These are phyloP conservation scores for Didymosphaeria variabile DNA, from an alignment of 2,329 filamentous ascomycete genomes.

Conservation along the genomic window DNA sequence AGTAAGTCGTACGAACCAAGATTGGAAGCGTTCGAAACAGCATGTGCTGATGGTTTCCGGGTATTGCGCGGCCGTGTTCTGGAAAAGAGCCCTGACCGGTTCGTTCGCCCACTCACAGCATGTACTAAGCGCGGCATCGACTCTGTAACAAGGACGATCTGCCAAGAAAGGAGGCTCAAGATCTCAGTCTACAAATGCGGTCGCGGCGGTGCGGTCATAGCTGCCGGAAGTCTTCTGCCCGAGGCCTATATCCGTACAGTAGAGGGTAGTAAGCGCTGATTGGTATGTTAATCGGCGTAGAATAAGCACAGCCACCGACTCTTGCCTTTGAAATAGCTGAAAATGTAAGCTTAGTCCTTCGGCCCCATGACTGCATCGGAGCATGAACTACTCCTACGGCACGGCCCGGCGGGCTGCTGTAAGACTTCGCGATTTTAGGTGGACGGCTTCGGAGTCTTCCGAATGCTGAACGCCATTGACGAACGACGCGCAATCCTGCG, in stretches of 20 bases:
- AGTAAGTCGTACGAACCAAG: constrained; percentile 5
- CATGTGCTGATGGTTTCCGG: constrained; percentile 33
- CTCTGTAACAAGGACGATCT: constrained; percentile 29
- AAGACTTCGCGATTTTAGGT: not conserved
- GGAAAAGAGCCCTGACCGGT: constrained; percentile 29
- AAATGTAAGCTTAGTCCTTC: constrained; percentile 33
- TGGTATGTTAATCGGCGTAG: constrained; percentile 22
- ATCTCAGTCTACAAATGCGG: constrained; percentile 27
- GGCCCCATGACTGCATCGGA: constrained; percentile 35
- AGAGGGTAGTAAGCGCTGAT: constrained; percentile 37
- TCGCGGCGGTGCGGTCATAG: constrained; percentile 33
- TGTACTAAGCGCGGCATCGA: constrained; percentile 33
- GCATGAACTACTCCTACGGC: constrained; percentile 34
- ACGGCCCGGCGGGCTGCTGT: constrained; percentile 32
- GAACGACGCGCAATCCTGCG: not conserved
- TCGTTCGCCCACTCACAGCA: constrained; percentile 35
- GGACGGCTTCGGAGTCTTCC: not conserved
- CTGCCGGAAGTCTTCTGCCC: constrained; percentile 31
- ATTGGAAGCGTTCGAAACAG: constrained; percentile 32
- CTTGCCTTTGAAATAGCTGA: constrained; percentile 22
- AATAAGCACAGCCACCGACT: constrained; percentile 29
- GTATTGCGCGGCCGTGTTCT: constrained; percentile 32
- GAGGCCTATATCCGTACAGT: constrained; percentile 32
- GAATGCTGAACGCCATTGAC: not conserved
- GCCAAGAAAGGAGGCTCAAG: constrained; percentile 43